Evolutionary conservation across 352 stramenopile genomes (phyloP).

Genomic region (Aphanomyces invadans): DNA sequence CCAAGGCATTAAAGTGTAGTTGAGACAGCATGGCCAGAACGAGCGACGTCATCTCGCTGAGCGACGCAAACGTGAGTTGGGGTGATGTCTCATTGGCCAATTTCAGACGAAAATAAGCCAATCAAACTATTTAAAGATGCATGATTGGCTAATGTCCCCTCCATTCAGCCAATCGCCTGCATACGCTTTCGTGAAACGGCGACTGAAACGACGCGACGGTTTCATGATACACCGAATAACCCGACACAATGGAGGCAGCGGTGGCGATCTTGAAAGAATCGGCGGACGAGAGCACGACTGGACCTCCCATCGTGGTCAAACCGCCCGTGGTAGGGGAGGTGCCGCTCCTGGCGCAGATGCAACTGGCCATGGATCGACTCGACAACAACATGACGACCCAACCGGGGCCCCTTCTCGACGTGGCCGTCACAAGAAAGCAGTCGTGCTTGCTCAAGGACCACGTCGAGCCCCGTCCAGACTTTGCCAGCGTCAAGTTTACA

Average conservation of each 20-base stretch:
- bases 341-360: slow-evolving; percentile 10
- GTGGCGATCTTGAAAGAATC: not conserved
- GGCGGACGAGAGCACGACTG: too few relatives aligned
- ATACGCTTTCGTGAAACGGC: not conserved
- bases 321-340: not conserved
- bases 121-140: too few relatives aligned
- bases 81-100: too few relatives aligned
- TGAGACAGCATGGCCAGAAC: not conserved
- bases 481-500: not conserved
- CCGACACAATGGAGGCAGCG: not conserved
- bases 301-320: too few relatives aligned
- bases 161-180: too few relatives aligned
- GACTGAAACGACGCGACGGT: not conserved
- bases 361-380: slow-evolving; percentile 7
- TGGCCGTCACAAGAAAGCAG: not conserved
- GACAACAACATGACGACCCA: not conserved
- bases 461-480: not conserved
- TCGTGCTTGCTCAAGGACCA: not conserved
- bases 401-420: not conserved
- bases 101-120: too few relatives aligned
- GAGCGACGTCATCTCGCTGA: too few relatives aligned
- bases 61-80: too few relatives aligned
- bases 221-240: not conserved
- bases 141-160: too few relatives aligned
- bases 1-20: not conserved